These are phyloP conservation scores for Echites panduratus DNA, from an alignment of 257 asterid species.

Conservation along the genomic window DNA sequence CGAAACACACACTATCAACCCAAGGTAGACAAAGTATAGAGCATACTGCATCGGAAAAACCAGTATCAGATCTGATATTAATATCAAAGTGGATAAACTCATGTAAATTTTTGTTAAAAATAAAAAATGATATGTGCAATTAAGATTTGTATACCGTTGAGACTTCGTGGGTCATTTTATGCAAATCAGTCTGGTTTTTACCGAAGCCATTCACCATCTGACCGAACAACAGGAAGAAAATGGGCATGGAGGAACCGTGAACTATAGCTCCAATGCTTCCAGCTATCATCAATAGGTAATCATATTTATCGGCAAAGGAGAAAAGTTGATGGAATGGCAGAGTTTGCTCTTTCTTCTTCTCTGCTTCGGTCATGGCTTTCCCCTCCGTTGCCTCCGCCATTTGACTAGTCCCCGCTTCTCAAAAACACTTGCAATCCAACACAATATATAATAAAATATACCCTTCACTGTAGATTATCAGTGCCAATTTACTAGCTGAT, in stretches of 20 bases:
- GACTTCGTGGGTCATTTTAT: constrained; percentile 32
- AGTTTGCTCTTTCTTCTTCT: constrained; percentile 46
- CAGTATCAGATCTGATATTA: constrained; percentile 48
- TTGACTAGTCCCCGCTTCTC: neutral
- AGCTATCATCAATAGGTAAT: constrained; percentile 29
- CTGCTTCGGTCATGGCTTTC: constrained; percentile 37
- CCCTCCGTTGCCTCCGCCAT: constrained; percentile 42
- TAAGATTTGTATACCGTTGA: constrained; percentile 13
- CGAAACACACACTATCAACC: constrained; percentile 81
- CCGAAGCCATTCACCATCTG: constrained; percentile 97
- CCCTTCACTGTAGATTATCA: neutral
- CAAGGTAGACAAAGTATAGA: constrained; percentile 91
- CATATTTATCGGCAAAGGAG: constrained; percentile 39
- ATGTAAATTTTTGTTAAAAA: neutral
- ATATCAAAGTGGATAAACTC: neutral
- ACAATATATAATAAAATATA: neutral
- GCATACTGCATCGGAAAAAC: constrained; percentile 65
- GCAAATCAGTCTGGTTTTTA: constrained; percentile 84
- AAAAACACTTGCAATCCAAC: neutral
- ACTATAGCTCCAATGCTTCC: constrained; percentile 69
- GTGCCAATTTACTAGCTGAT: neutral
- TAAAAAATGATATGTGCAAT: neutral
- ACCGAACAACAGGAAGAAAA: constrained; percentile 89
- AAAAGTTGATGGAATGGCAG: constrained; percentile 43
- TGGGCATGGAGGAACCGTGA: constrained; percentile 98